phyloP scores from a whole-genome alignment of 257 asterid genomes.

The Penstemon barbatus region DNA sequence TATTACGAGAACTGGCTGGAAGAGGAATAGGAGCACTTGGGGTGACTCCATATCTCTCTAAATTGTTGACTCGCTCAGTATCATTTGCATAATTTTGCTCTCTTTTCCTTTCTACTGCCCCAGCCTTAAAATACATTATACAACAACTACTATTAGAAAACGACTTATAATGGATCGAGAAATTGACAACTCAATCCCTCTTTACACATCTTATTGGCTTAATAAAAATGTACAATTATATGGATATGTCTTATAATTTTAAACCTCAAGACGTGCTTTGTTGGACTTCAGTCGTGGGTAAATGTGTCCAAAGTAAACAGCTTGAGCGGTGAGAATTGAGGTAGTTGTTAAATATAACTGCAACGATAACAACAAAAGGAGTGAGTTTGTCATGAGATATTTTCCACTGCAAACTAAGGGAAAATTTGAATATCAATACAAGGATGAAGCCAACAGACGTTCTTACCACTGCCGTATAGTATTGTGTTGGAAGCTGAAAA shows the following conservation, averaged over 20 bases:
- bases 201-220: too few relatives aligned
- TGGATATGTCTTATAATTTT: conserved; percentile 14
- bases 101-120: conserved; percentile 32
- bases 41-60: conserved; percentile 24
- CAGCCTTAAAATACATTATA: conserved; percentile 37
- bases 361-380: conserved; percentile 24
- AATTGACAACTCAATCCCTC: background rate
- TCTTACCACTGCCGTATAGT: conserved; percentile 69
- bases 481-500: conserved; percentile 80
- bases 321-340: conserved; percentile 44
- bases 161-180: background rate
- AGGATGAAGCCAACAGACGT: conserved; percentile 4
- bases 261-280: conserved; percentile 47
- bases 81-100: conserved; percentile 34
- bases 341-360: conserved; percentile 62
- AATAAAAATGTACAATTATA: too few relatives aligned
- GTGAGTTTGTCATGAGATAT: conserved; percentile 15
- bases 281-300: conserved; percentile 50
- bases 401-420: conserved; percentile 15
- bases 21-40: conserved; percentile 59
- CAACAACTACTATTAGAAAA: conserved; percentile 4
- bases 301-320: conserved; percentile 53
- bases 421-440: conserved; percentile 11
- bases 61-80: conserved; percentile 18
- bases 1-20: conserved; percentile 31